Percentiles rank a stretch among this genome's conserved stretches.
Evolutionary conservation across 495 filamentous ascomycete genomes (phyloP).

Genomic region (Elaphomyces granulatus): DNA sequence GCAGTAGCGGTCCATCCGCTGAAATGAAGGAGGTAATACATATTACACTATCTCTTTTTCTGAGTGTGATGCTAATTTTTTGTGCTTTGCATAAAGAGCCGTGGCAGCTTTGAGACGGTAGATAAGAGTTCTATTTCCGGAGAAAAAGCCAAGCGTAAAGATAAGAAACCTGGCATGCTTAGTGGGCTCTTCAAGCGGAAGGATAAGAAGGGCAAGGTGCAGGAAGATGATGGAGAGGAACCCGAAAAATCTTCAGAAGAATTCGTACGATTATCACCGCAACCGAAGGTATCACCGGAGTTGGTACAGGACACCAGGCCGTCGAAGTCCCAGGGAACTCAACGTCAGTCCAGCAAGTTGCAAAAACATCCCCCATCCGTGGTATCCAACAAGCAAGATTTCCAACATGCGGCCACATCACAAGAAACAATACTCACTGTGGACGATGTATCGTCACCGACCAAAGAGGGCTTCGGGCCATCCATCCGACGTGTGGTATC

Average conservation of each 20-base stretch:
- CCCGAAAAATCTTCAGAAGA: conserved; percentile 47
- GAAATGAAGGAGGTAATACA: conserved; percentile 50
- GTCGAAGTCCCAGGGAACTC: conserved; percentile 23
- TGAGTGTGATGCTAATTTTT: conserved; percentile 14
- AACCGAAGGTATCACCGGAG: conserved; percentile 38
- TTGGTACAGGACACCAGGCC: conserved; percentile 20
- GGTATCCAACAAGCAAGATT: conserved; percentile 30
- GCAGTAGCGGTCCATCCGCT: conserved; percentile 38
- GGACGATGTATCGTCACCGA: conserved; percentile 3
- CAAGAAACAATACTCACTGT: conserved; percentile 7
- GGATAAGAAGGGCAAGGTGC: conserved; percentile 63
- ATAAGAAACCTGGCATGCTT: conserved; percentile 84
- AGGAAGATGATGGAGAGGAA: conserved; percentile 53
- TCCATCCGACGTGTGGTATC: conserved; percentile 31
- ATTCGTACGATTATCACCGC: conserved; percentile 35
- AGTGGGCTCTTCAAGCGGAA: conserved; percentile 92
- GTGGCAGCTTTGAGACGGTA: conserved; percentile 33
- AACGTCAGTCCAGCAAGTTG: conserved; percentile 54
- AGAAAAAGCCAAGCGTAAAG: conserved; percentile 55
- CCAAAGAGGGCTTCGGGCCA: conserved; percentile 13
- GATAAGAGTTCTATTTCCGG: conserved; percentile 37
- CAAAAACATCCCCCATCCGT: conserved; percentile 53
- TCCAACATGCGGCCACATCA: conserved; percentile 5
- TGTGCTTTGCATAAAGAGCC: conserved; percentile 12
- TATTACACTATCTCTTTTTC: no score